Evolutionary conservation across 2,329 filamentous ascomycete genomes (phyloP), one percentile per base, ranked within the genome.

Genomic region (Alternaria sp.): DNA sequence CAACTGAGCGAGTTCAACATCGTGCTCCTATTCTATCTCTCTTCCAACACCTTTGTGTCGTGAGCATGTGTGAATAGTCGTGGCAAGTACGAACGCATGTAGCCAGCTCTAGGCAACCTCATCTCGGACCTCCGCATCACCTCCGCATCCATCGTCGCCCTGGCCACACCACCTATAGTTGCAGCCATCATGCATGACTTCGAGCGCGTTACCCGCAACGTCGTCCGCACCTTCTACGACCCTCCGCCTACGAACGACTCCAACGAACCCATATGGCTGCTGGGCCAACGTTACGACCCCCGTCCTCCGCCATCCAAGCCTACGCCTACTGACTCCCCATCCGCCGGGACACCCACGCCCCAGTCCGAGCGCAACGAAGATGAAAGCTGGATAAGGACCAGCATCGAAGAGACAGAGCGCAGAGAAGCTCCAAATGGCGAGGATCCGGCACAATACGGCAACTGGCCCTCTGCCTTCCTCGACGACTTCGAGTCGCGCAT

Each of bases 211-310:
- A 80, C 81, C 72, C 92, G 92, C 79, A 91, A 91, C 65, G 89
- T 97, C 70, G 90, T 97, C 62, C 92, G 94, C 80, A 93, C 92
- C 81, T 90, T 98, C 74, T 97, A 93, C 90, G 94, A 97, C 71
- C 93, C 93, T 0, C 89, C 94, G 66, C 94, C 93, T 6, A 88
- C 86, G 64, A 97, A 97, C 80, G 89, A 97, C 75, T 84, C 89
- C 59, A 78, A 81, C 60, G 84, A 86, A 38, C 88, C 92, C 12
- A 92, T 97, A 64, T 98, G 94, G 94, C 96, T 93, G 74, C 84
- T 98, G 48, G 89, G 89, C 41, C 79, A 80, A 71, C 79, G 85
- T 69, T 91, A 91, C 77, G 81, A 82, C 56, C 66, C 71, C 30
- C 59, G 68, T 38, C 59, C 73, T 36, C 60, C 73, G 30, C 65